phyloP scores from a whole-genome alignment of 148 eudicot genomes.

The Drosera capensis region DNA sequence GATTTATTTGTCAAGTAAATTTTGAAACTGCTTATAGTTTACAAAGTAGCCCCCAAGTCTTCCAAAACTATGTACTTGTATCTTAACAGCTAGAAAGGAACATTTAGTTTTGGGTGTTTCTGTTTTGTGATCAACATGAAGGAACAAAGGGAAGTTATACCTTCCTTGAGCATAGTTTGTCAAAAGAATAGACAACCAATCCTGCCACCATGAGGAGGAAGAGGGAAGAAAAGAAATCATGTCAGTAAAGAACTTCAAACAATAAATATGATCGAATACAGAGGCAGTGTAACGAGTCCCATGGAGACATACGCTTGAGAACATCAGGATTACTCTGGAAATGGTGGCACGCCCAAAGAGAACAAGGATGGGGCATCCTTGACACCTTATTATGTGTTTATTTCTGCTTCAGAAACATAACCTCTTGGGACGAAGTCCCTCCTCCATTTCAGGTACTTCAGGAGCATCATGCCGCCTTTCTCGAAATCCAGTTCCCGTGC shows the following conservation, averaged over 20 bases:
- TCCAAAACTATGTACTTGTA: too few species aligned
- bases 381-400: slow-evolving; percentile 33
- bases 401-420: slow-evolving; percentile 35
- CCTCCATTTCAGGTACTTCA: slow-evolving; percentile 51
- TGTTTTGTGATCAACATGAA: too few species aligned
- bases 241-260: neutral
- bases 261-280: too few species aligned
- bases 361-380: slow-evolving; percentile 36
- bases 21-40: too few species aligned
- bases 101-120: too few species aligned
- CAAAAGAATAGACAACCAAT: neutral
- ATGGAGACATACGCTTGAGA: too few species aligned
- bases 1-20: too few species aligned
- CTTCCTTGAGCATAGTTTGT: neutral
- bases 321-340: slow-evolving; percentile 16
- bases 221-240: neutral
- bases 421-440: slow-evolving; percentile 41
- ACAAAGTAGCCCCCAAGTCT: too few species aligned
- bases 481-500: slow-evolving; percentile 52
- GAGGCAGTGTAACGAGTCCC: too few species aligned
- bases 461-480: slow-evolving; percentile 34
- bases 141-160: too few species aligned
- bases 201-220: neutral
- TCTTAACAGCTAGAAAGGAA: too few species aligned
- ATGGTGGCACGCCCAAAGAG: slow-evolving; percentile 37